Base-by-base conservation (phyloP, 2,329 filamentous ascomycete species). In the Zasmidium citrigriseum region DNA sequence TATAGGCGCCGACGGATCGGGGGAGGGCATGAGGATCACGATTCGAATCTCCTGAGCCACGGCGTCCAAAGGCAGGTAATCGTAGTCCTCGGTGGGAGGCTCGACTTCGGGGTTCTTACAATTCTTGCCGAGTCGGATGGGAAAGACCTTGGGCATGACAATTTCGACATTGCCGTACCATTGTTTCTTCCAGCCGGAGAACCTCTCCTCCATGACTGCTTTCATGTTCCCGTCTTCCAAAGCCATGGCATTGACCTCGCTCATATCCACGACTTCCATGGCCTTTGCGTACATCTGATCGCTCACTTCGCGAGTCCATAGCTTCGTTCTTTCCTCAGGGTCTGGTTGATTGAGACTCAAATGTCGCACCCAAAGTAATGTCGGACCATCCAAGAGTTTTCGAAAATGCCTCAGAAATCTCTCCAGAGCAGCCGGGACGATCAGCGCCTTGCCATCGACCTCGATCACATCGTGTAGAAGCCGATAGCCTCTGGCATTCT, bases 251-350 rank as follows among this genome's bases (percentile, higher is more conserved):
- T 61, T 61, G 59, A 52, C 55, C 24, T 52, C 47, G 23, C 24
- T 38, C 59, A 61, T 52, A 22, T 61, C 59, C 14, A 55, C 34
- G 4, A 58, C 47, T n/a, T 58, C 55, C 20, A 41, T 55, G 12
- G 55, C 59, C 23, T 22, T 46, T 10, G 55, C 34, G 47, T 61
- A 61, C 51, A 61, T 58, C 5, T 20, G 53, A 23, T 61, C 55
- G 48, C 51, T 45, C 24, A 47, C 52, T 14, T 58, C 59, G 38
- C 59, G 46, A 12, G 48, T 61, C 51, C 55, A 58, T 25, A 47
- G 58, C n/a, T 45, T 29, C 10, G 23, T 38, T 47, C 47, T 23
- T 24, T 58, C 52, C 16, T 52, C 46, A 14, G 23, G 23, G 29
- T 51, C 27, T 14, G 11, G 51, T 34, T 58, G 48, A 14, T 53